Evolutionary conservation across 2,329 filamentous ascomycete species (phyloP).

Genomic region (Cyphellophora attinorum): DNA sequence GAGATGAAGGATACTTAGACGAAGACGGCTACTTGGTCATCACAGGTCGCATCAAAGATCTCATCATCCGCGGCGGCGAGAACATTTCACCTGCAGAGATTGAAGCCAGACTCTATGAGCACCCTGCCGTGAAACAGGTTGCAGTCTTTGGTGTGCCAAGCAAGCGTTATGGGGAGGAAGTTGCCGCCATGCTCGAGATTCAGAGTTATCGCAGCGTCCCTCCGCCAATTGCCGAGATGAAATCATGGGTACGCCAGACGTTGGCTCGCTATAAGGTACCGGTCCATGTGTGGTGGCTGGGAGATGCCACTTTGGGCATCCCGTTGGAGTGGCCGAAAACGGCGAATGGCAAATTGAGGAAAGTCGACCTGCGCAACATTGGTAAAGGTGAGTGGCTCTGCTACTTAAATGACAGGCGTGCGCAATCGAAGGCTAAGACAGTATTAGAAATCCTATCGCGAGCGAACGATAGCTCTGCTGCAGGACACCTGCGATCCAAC

Average conservation of each 20-base stretch:
- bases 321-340: constrained; percentile 73
- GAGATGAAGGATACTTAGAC: constrained; percentile 73
- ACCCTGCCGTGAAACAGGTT: constrained; percentile 60
- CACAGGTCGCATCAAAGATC: constrained; percentile 67
- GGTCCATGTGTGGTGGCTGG: constrained; percentile 4
- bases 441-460: too few species aligned
- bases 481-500: too few species aligned
- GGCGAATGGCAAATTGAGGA: constrained; percentile 91
- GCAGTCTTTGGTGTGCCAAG: constrained; percentile 77
- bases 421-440: too few species aligned
- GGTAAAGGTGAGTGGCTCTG: too few species aligned
- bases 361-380: constrained; percentile 58
- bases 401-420: too few species aligned
- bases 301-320: too few species aligned
- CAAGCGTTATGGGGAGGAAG: constrained; percentile 70
- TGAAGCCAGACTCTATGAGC: constrained; percentile 72
- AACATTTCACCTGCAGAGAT: constrained; percentile 91
- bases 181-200: constrained; percentile 69
- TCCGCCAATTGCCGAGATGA: constrained; percentile 50
- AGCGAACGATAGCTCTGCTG: too few species aligned
- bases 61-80: constrained; percentile 70
- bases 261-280: constrained; percentile 29
- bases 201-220: constrained; percentile 25
- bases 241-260: constrained; percentile 59
- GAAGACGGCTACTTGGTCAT: constrained; percentile 73